phyloP scores from a whole-genome alignment of 768 basidiomycete genomes.

The Mycena rebaudengoi region DNA sequence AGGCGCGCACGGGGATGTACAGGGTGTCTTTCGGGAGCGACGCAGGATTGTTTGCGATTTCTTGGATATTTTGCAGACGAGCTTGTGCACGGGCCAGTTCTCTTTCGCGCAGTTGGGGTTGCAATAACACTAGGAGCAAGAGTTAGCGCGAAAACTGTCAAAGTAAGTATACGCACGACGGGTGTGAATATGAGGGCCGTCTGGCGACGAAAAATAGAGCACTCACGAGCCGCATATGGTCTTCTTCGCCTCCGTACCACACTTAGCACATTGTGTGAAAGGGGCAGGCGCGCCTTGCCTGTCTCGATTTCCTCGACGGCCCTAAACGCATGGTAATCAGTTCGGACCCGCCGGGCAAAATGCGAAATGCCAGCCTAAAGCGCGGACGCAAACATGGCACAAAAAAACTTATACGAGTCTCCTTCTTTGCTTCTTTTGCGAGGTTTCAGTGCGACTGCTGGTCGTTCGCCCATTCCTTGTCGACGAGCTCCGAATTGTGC shows the following conservation, averaged over 20 bases:
- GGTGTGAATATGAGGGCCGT: neutral
- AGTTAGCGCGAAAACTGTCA: neutral
- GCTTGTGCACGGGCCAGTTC: conserved; percentile 27
- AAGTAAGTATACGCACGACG: conserved; percentile 3
- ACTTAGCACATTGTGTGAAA: conserved; percentile 20
- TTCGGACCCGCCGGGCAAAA: neutral
- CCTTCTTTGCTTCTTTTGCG: conserved; percentile 19
- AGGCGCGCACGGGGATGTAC: conserved; percentile 29
- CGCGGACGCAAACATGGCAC: conserved; percentile 29
- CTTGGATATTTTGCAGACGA: conserved; percentile 29
- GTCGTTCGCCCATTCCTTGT: conserved; percentile 19
- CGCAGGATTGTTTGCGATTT: conserved; percentile 16
- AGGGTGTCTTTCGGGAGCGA: conserved; percentile 24
- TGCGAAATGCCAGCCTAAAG: neutral
- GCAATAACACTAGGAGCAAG: conserved; percentile 25
- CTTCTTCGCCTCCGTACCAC: conserved; percentile 19
- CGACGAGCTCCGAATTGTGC: conserved; percentile 25
- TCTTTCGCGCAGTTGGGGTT: conserved; percentile 23
- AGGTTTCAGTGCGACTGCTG: conserved; percentile 33
- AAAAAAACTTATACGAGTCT: conserved; percentile 30
- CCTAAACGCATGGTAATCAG: neutral
- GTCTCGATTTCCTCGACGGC: conserved; percentile 32
- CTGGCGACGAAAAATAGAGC: neutral
- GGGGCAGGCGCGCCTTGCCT: conserved; percentile 8
- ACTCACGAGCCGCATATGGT: conserved; percentile 29